Evolutionary conservation across 441 rosid species (phyloP).

Genomic region (Arabidopsis lyrata): DNA sequence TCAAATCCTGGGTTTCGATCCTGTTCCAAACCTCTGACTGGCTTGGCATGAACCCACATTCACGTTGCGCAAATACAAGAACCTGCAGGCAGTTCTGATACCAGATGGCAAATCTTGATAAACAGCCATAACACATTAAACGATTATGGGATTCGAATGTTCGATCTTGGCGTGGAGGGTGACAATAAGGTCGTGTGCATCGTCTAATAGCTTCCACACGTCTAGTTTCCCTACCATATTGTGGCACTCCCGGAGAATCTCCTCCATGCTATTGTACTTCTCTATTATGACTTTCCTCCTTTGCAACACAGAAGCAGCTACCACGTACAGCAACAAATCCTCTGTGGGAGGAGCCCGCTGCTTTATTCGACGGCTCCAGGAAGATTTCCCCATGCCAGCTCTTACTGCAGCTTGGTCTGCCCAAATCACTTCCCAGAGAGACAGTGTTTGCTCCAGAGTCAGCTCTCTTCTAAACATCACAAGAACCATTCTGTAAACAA

Average conservation of each 20-base stretch:
- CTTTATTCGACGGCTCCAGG: conserved; percentile 74
- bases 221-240: conserved; percentile 91
- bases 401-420: conserved; percentile 94
- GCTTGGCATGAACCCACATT: not conserved
- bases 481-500: conserved; percentile 95
- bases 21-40: not conserved
- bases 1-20: not conserved
- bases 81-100: no score
- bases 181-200: conserved; percentile 85
- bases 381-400: conserved; percentile 80
- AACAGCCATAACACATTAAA: not conserved
- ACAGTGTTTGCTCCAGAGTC: conserved; percentile 75
- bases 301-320: conserved; percentile 90
- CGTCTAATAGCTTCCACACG: conserved; percentile 93
- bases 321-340: conserved; percentile 79
- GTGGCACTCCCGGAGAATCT: conserved; percentile 89
- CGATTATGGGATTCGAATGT: conserved; percentile 44
- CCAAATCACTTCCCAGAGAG: conserved; percentile 98
- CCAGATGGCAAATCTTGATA: no score
- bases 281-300: conserved; percentile 85
- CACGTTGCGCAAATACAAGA: not conserved
- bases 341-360: conserved; percentile 88
- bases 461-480: conserved; percentile 90
- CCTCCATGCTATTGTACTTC: conserved; percentile 90
- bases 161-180: conserved; percentile 82